Conservation (phyloP, 2,329 filamentous ascomycete species). For the Pseudogymnoascus sp. region DNA sequence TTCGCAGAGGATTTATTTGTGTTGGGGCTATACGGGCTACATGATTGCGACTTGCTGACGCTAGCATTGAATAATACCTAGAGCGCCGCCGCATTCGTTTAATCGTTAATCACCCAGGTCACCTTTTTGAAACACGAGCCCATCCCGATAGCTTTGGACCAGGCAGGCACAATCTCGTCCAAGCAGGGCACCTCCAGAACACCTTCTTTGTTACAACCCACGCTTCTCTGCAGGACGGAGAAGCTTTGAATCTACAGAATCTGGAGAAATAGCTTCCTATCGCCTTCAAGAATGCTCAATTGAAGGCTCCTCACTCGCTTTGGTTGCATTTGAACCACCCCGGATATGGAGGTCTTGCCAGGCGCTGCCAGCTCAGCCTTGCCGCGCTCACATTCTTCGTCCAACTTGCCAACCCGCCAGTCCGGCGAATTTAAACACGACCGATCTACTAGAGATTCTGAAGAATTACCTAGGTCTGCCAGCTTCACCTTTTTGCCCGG, state of each 20-base stretch:
- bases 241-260: neutral
- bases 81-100: constrained; percentile 1
- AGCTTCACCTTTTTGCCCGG: constrained; percentile 49
- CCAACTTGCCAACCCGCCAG: constrained; percentile 24
- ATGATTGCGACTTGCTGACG: neutral
- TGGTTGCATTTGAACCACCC: neutral
- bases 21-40: neutral
- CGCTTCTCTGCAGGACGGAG: constrained; percentile 5
- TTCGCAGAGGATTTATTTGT: neutral
- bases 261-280: neutral
- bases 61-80: neutral
- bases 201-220: neutral
- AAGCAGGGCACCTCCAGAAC: neutral
- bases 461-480: constrained; percentile 42
- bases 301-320: neutral
- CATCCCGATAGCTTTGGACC: neutral
- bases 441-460: constrained; percentile 15
- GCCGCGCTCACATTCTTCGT: constrained; percentile 28
- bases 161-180: constrained; percentile 6
- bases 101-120: constrained; percentile 7
- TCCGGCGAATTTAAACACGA: constrained; percentile 22
- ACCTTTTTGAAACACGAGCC: constrained; percentile 6
- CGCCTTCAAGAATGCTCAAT: neutral
- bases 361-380: constrained; percentile 18
- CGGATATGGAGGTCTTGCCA: constrained; percentile 1